Base-by-base conservation (phyloP, 2,329 filamentous ascomycete genomes). In the Neofusicoccum kwambonambiense region DNA sequence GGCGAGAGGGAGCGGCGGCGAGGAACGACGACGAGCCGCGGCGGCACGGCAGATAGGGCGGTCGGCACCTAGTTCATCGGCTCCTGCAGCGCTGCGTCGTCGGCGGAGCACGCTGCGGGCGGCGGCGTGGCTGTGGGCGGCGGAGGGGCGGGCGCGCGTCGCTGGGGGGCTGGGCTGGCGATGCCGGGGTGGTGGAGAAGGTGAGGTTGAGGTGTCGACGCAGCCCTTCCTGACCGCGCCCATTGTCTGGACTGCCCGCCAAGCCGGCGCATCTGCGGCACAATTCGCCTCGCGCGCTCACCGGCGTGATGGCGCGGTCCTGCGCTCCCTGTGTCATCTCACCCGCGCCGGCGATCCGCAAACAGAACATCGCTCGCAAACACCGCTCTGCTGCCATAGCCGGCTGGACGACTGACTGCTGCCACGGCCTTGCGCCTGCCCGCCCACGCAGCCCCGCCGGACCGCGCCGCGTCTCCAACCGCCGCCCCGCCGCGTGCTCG, bases 41-140 rank as follows among this genome's bases (percentile, higher is more conserved):
- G 57, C 68, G 66, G 67, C 57, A 68, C 68, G 69, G 50, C 61
- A 39, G 61, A 63, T 63, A 37, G 61, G 47, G 58, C 45, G 27
- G 58, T 12, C 58, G 34, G 49, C 49, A 39, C 37, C 42, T 54
- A 63, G 42, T 63, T 63, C 61, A 63, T 60, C 35, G 45, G 54
- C 34, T 39, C 12, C 19, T 13, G 56, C 39, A 45, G 31, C n/a
- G 56, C 39, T 39, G 37, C 27, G 27, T 45, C 19, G 56, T 47
- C 58, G 41, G 45, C 35, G 64, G 39, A 4, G 35, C 12, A 17
- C 31, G 49, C 35, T 31, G 61, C 27, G 47, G 50, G n/a, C 17
- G 22, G 19, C 19, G 35, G n/a, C 22, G 37, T 4, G n/a, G 19
- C 19, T 13, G 37, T 22, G 37, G 17, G 49, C 49, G 49, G 41